Conservation (phyloP, 306 rosid genomes). For the Quercus berberidifolia region DNA sequence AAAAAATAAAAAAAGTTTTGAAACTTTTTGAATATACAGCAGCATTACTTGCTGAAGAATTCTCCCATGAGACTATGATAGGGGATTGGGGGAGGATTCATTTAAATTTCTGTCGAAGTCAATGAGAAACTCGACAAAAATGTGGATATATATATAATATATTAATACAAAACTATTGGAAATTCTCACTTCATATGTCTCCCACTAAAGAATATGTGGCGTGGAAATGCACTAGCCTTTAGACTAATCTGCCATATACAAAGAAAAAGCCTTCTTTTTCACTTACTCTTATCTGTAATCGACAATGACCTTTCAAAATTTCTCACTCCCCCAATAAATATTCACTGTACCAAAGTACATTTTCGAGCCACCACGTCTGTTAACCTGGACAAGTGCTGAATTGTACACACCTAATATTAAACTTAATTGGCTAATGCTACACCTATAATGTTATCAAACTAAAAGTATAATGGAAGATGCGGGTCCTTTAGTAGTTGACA, state of each 20-base stretch:
- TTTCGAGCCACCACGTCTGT: constrained; percentile 31
- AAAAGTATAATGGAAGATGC: not conserved
- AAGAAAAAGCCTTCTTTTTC: not conserved
- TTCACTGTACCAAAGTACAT: not conserved
- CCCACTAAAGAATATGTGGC: constrained; percentile 36
- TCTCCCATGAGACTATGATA: too few species aligned
- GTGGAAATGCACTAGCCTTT: constrained; percentile 21
- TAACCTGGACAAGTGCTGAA: not conserved
- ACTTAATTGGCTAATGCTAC: not conserved
- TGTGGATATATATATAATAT: not conserved
- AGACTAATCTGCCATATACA: constrained; percentile 9
- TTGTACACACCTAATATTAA: not conserved
- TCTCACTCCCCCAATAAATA: constrained; percentile 13
- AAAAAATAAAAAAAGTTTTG: too few species aligned
- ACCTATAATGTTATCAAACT: not conserved
- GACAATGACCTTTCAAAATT: not conserved
- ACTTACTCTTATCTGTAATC: not conserved
- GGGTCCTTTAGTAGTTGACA: not conserved
- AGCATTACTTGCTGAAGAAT: too few species aligned
- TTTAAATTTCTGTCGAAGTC: not conserved
- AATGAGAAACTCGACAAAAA: constrained; percentile 14
- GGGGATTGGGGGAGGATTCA: too few species aligned
- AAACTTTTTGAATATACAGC: too few species aligned
- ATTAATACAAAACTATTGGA: not conserved
- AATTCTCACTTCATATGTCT: constrained; percentile 19